phyloP scores from a whole-genome alignment of 192 early-diverging fungal genomes.

The Mortierella claussenii region DNA sequence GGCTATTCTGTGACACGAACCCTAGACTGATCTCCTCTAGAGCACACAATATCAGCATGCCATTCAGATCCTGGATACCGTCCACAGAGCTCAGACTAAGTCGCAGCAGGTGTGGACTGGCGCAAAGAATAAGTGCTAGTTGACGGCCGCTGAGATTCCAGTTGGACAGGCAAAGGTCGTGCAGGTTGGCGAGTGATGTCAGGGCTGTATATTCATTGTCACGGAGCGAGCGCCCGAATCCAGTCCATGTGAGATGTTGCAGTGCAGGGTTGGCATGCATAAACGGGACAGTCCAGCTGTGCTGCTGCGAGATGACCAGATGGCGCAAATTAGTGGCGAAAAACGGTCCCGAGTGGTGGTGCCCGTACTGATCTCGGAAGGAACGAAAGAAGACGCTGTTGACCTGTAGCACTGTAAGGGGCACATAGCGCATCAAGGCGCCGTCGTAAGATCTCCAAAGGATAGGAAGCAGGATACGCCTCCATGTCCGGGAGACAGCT shows the following conservation, averaged over 20 bases:
- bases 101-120: conserved; percentile 18
- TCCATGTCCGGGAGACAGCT: conserved; percentile 22
- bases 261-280: conserved; percentile 15
- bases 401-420: conserved; percentile 1
- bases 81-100: conserved; percentile 29
- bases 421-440: conserved; percentile 22
- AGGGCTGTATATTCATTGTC: conserved; percentile 6
- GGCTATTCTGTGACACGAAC: conserved; percentile 17
- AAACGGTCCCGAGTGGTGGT: conserved; percentile 28
- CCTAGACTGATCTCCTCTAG: conserved; percentile 44
- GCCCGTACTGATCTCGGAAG: conserved; percentile 29
- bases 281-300: conserved; percentile 19
- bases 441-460: conserved; percentile 30
- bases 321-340: conserved; percentile 12
- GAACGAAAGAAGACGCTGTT: conserved; percentile 24
- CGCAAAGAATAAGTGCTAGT: conserved; percentile 10
- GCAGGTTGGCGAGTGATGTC: conserved; percentile 1
- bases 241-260: conserved; percentile 24
- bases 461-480: conserved; percentile 23
- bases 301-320: conserved; percentile 19
- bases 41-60: conserved; percentile 8
- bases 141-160: conserved; percentile 17
- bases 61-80: conserved; percentile 19
- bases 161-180: conserved; percentile 35
- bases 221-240: not conserved